Conservation (phyloP, 345 rosid genomes). For the Toxicodendron radicans region DNA sequence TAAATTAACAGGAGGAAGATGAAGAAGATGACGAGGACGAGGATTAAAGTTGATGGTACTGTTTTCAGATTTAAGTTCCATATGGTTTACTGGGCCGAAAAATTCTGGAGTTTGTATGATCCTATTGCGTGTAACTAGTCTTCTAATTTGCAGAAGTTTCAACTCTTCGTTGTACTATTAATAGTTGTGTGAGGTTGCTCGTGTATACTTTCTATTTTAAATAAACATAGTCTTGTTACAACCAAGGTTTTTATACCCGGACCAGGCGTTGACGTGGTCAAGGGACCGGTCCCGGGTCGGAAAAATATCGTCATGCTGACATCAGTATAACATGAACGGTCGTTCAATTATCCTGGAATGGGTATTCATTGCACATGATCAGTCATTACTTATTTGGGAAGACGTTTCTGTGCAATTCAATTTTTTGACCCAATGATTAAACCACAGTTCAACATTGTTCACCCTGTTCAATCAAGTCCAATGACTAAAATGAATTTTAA, state of each 20-base stretch:
- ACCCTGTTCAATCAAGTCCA: no score
- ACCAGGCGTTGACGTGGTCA: no score
- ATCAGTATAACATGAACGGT: no score
- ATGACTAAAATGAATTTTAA: no score
- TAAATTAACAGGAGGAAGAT: slow-evolving; percentile 24
- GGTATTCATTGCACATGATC: no score
- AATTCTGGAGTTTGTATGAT: slow-evolving; percentile 16
- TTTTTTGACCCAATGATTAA: no score
- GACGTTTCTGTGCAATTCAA: no score
- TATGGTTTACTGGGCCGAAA: neutral
- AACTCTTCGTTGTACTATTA: neutral
- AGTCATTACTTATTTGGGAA: no score
- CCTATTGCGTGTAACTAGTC: slow-evolving; percentile 10
- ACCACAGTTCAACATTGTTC: no score
- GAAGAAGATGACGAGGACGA: slow-evolving; percentile 24
- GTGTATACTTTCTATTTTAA: neutral
- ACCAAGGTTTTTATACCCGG: neutral
- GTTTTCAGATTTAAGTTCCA: neutral
- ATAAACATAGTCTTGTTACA: neutral
- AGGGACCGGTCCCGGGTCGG: no score
- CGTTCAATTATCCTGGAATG: no score
- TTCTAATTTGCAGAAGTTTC: neutral
- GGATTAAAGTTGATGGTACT: neutral
- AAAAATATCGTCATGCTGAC: no score
- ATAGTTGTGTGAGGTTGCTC: slow-evolving; percentile 6